Conservation (phyloP, 176 grass and related monocot genomes). For the Ensete ventricosum region DNA sequence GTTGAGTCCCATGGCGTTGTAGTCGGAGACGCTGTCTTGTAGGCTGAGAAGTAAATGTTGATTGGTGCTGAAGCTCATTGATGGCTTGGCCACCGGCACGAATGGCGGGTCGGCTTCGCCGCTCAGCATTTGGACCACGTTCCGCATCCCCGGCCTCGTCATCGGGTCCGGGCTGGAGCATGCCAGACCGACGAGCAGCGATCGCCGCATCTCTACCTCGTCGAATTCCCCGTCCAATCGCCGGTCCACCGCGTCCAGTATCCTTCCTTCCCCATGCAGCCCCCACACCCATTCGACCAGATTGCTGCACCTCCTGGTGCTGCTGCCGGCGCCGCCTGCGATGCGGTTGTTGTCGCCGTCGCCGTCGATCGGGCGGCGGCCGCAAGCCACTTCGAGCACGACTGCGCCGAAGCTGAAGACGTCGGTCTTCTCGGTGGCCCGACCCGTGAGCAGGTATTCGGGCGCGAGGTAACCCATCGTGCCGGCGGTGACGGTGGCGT, state of each 20-base stretch:
- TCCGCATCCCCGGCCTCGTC: constrained; percentile 60
- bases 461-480: constrained; percentile 96
- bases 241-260: constrained; percentile 9
- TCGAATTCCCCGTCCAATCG: constrained; percentile 59
- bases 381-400: constrained; percentile 56
- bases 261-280: constrained; percentile 49
- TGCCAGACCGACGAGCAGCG: constrained; percentile 57
- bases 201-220: constrained; percentile 47
- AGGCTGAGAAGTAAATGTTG: constrained; percentile 72
- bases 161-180: constrained; percentile 69
- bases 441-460: constrained; percentile 82
- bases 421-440: constrained; percentile 73
- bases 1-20: constrained; percentile 66
- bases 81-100: constrained; percentile 57
- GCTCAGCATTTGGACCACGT: constrained; percentile 73
- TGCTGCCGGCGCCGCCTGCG: constrained; percentile 1
- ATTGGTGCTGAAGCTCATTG: constrained; percentile 76
- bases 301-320: constrained; percentile 39
- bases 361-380: constrained; percentile 55
- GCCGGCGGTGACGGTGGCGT: constrained; percentile 72
- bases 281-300: constrained; percentile 92
- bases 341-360: constrained; percentile 5
- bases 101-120: constrained; percentile 80
- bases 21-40: constrained; percentile 95
- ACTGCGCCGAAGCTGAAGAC: constrained; percentile 90